These are phyloP conservation scores for Capronia epimyces DNA, from an alignment of 2,329 filamentous ascomycete species.

Conservation along the genomic window DNA sequence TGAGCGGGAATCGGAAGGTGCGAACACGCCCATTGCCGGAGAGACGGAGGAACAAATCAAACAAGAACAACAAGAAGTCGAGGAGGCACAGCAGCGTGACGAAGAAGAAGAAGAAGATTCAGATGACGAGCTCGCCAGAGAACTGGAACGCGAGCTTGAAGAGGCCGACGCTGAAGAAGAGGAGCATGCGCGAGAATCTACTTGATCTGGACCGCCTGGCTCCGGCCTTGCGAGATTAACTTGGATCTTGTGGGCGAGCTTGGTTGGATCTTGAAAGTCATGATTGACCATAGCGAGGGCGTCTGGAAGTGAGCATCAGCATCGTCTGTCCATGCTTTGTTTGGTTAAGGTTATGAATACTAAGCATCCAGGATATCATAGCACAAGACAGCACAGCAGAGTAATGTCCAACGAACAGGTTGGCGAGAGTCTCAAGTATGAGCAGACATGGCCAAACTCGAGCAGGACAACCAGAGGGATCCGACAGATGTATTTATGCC, in stretches of 20 bases:
- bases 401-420: too few species aligned
- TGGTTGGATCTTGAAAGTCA: neutral
- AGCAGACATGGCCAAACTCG: too few species aligned
- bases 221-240: neutral
- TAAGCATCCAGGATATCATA: conserved; percentile 1
- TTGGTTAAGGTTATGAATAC: neutral
- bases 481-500: too few species aligned
- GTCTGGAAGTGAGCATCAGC: conserved; percentile 10
- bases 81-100: conserved; percentile 31
- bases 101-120: conserved; percentile 37
- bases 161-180: conserved; percentile 29
- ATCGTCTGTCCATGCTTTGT: neutral
- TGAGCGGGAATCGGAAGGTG: conserved; percentile 11
- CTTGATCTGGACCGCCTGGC: conserved; percentile 2
- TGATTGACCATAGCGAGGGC: conserved; percentile 13
- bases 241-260: neutral
- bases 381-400: neutral
- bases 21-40: conserved; percentile 7
- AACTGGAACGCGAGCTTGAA: conserved; percentile 58
- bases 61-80: conserved; percentile 30
- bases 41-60: conserved; percentile 29
- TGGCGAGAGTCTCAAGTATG: too few species aligned
- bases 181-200: conserved; percentile 6
- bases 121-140: conserved; percentile 46
- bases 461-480: too few species aligned